Conservation (phyloP, 352 stramenopile species). For the Pythium guiyangense region DNA sequence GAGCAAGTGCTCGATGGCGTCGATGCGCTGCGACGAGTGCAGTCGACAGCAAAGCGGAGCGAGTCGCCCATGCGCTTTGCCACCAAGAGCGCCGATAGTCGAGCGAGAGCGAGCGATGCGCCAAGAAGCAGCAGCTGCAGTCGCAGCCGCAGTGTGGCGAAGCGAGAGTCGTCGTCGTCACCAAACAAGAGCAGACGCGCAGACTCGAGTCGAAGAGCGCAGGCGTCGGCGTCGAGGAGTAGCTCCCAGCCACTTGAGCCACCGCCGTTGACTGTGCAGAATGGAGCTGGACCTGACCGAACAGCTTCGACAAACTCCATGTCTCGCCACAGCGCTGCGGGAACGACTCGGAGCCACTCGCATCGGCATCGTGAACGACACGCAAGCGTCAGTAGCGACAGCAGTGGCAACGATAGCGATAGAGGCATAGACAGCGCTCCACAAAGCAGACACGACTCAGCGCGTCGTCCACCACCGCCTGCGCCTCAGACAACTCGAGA, state of each 20-base stretch:
- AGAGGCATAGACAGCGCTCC: no score
- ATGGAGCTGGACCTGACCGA: neutral
- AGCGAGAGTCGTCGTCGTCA: neutral
- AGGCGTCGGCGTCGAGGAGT: neutral
- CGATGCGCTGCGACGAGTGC: neutral
- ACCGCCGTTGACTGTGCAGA: neutral
- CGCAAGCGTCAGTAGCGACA: neutral
- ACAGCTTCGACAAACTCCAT: neutral
- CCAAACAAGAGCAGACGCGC: neutral
- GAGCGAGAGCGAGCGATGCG: neutral
- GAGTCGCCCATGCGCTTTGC: neutral
- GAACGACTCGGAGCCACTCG: neutral
- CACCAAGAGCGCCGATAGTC: neutral
- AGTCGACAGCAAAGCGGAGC: neutral
- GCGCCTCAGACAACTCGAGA: no score
- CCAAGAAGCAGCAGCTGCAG: neutral
- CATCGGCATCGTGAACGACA: neutral
- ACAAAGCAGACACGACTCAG: no score
- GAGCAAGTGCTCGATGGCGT: neutral
- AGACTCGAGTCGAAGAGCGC: neutral
- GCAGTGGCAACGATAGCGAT: no score
- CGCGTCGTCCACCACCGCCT: no score
- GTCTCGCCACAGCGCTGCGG: neutral
- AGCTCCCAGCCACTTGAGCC: neutral
- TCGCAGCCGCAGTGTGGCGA: neutral